phyloP scores from a whole-genome alignment of 116 monocot genomes.

The Papilionanthe hybrid region DNA sequence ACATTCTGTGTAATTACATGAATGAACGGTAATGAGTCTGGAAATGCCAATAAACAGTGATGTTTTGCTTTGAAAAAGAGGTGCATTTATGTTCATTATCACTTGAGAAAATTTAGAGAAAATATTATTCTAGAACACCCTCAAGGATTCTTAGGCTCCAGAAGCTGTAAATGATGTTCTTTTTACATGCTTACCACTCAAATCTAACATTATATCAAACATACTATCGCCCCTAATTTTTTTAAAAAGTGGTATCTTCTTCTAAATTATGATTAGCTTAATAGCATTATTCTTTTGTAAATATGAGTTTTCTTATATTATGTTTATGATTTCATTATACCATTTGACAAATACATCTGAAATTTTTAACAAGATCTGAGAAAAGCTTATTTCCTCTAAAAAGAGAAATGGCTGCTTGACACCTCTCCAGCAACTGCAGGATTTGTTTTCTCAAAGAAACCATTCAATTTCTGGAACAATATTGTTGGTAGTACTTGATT shows the following conservation, averaged over 20 bases:
- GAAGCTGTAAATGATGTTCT: no score
- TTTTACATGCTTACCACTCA: no score
- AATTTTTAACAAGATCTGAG: conserved; percentile 77
- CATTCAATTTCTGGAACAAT: conserved; percentile 28
- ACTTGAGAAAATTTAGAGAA: not conserved
- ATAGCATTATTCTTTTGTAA: no score
- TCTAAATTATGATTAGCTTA: no score
- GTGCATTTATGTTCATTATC: not conserved
- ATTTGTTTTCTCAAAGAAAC: conserved; percentile 48
- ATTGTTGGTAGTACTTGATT: conserved; percentile 74
- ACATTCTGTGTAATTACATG: not conserved
- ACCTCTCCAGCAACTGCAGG: conserved; percentile 58
- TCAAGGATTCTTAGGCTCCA: no score
- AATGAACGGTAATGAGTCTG: not conserved
- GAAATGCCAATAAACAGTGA: not conserved
- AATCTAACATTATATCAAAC: no score
- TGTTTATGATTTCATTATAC: no score
- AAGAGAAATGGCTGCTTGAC: conserved; percentile 33
- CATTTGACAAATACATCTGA: conserved; percentile 57
- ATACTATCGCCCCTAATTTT: no score
- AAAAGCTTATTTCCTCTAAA: conserved; percentile 31
- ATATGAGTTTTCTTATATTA: no score
- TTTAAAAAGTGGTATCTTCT: no score
- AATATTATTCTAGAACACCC: not conserved
- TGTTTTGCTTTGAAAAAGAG: not conserved